phyloP scores from a whole-genome alignment of 1,284 basidiomycete species.

The Irpex lacteus region DNA sequence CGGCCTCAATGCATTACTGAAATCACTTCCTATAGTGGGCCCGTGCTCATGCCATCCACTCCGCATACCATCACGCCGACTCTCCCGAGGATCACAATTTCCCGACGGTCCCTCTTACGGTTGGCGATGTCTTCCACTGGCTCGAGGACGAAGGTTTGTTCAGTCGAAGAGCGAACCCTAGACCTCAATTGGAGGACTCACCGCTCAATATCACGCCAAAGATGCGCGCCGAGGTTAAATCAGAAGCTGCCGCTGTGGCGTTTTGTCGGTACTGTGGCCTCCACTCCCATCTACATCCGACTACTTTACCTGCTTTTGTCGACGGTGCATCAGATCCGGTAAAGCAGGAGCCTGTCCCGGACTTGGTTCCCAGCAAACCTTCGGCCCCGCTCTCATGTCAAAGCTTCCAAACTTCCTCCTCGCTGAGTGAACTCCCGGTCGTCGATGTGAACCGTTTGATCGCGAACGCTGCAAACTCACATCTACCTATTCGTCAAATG shows the following conservation, averaged over 20 bases:
- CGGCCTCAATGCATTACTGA: background rate
- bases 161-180: conserved; percentile 25
- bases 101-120: conserved; percentile 36
- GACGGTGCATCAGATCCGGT: background rate
- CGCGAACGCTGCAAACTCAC: background rate
- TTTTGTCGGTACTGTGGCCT: conserved; percentile 13
- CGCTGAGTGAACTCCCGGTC: conserved; percentile 18
- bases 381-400: background rate
- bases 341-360: conserved; percentile 8
- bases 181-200: background rate
- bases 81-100: conserved; percentile 17
- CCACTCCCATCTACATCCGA: conserved; percentile 10
- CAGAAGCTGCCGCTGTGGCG: conserved; percentile 1
- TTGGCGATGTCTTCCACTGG: conserved; percentile 59
- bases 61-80: conserved; percentile 41
- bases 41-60: conserved; percentile 51
- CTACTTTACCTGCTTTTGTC: background rate
- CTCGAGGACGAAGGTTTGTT: conserved; percentile 52
- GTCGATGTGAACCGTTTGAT: conserved; percentile 22
- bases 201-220: background rate
- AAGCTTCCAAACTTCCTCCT: background rate
- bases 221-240: background rate
- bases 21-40: conserved; percentile 41
- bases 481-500: background rate
- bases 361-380: background rate